Evolutionary conservation across 257 asterid species (phyloP).

Genomic region (Solanum pinnatisectum): DNA sequence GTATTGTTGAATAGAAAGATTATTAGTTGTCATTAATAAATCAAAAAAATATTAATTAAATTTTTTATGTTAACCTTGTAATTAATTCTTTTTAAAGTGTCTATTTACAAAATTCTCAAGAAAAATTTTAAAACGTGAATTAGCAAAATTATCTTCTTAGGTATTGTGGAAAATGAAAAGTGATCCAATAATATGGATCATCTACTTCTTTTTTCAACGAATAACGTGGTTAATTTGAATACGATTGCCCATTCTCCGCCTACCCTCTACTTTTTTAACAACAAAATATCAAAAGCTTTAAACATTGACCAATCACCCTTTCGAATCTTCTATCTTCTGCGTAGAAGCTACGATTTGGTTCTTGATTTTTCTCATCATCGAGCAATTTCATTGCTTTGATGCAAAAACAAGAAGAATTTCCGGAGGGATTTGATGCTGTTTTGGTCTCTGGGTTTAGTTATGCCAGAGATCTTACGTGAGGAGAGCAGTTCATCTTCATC

Average conservation of each 20-base stretch:
- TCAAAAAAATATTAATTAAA: too few relatives aligned
- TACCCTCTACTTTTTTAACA: not conserved
- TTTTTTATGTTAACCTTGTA: accelerated
- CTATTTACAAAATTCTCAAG: too few relatives aligned
- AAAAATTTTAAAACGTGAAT: too few relatives aligned
- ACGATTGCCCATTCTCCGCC: not conserved
- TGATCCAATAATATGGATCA: not conserved
- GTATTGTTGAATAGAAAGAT: accelerated
- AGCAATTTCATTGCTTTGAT: not conserved
- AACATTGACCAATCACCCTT: not conserved
- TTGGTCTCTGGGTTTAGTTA: not conserved
- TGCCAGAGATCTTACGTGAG: constrained; percentile 1
- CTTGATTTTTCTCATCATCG: not conserved
- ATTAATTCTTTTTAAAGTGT: too few relatives aligned
- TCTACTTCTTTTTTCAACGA: not conserved
- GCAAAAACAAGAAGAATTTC: not conserved
- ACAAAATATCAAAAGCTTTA: not conserved
- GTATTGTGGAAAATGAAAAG: accelerated
- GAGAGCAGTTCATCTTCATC: not conserved
- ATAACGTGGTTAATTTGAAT: not conserved
- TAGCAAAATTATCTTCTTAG: too few relatives aligned
- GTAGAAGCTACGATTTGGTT: not conserved
- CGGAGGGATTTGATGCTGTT: not conserved
- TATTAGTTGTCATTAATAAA: too few relatives aligned
- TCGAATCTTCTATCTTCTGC: not conserved